Conservation (phyloP, 768 basidiomycete genomes). For the Fomitopsis serialis region DNA sequence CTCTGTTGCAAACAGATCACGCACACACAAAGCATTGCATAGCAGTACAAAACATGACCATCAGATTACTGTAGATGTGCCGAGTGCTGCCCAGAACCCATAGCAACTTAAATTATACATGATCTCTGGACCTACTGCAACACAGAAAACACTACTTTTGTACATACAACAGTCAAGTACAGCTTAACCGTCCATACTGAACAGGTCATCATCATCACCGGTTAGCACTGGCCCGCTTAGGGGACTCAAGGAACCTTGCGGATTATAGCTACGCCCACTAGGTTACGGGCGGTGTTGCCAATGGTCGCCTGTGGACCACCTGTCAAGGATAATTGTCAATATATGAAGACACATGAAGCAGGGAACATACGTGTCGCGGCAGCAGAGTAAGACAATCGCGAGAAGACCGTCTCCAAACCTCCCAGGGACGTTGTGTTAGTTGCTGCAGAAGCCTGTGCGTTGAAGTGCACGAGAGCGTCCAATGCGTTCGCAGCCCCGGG, state of each 20-base stretch:
- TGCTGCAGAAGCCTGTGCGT: constrained; percentile 5
- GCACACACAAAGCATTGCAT: no score
- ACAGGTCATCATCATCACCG: constrained; percentile 64
- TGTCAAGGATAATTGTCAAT: not conserved
- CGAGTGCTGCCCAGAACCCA: not conserved
- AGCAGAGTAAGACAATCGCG: constrained; percentile 52
- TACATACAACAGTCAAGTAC: not conserved
- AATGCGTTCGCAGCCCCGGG: constrained; percentile 17
- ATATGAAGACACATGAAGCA: not conserved
- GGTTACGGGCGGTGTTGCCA: constrained; percentile 19
- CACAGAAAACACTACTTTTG: not conserved
- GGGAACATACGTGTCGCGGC: constrained; percentile 24
- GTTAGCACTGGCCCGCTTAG: constrained; percentile 55
- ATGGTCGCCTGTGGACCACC: constrained; percentile 10
- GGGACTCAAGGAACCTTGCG: constrained; percentile 45
- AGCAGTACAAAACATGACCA: no score
- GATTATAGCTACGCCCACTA: constrained; percentile 33
- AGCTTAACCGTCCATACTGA: constrained; percentile 49
- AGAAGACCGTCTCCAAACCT: constrained; percentile 48
- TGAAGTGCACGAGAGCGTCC: constrained; percentile 2
- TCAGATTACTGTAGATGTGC: no score
- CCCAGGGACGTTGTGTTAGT: constrained; percentile 6
- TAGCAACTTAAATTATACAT: not conserved
- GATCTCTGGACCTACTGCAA: not conserved
- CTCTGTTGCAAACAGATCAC: no score